Evolutionary conservation across 2,329 filamentous ascomycete species (phyloP), one percentile per base, ranked within the genome.

Genomic region (Diaporthe destruens): DNA sequence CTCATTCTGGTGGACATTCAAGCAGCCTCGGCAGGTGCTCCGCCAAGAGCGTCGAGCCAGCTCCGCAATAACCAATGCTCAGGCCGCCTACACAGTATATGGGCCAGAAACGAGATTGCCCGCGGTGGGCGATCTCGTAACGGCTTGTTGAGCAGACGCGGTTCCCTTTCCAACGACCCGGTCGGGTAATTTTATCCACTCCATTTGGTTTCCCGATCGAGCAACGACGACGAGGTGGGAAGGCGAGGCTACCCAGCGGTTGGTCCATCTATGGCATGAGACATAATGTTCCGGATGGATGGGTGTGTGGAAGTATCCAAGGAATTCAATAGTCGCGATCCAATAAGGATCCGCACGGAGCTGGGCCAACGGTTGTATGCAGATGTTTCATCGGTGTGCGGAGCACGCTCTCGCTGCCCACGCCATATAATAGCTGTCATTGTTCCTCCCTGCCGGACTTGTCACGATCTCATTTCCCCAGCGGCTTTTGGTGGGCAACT

Each of bases 101-200:
- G n/a, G 20, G 44, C 61, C 44, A 51, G 29, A 65, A 51, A 65
- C 44, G 61, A 65, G 61, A 65, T 65, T 65, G 61, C 61, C 32
- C 44, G 29, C 11, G 29, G 61, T 65, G 61, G 44, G 44, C 44
- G 61, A 51, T 51, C 61, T 65, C 61, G 61, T 66, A 66, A 53
- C n/a, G 25, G 44, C 32, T 16, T 53, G n/a, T 14, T 53, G n/a
- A 18, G 14, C 20, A 23, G 6, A 18, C 18, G 20, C 29, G 25
- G 42, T 44, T 39, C 59, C 59, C 18, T 25, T 65, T 12, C 29
- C 16, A 49, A 7, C 39, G 32, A 32, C 61, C 47, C 29, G 7
- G 53, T 66, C 61, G 61, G 61, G 61, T 39, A 66, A 20, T 66
- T 65, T 53, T 54, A n/a, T n/a, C n/a, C n/a, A n/a, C n/a, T n/a